Conservation (phyloP, 2,329 filamentous ascomycete genomes). For the Cercospora berteroae region DNA sequence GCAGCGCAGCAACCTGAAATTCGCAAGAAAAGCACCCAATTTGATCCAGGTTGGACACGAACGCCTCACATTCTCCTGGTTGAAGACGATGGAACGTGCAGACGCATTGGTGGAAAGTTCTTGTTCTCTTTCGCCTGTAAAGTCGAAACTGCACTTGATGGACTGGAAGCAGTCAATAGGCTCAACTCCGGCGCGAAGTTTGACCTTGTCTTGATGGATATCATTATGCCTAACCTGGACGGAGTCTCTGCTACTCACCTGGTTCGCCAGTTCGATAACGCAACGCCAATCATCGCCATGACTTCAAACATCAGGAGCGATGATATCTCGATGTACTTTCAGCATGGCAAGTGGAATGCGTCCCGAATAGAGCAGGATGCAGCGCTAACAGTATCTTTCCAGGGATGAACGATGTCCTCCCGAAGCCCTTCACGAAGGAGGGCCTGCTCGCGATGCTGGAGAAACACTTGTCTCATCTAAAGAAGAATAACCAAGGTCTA, state of each 20-base stretch:
- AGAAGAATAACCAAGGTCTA: conserved; percentile 52
- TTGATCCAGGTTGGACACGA: conserved; percentile 64
- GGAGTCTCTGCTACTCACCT: conserved; percentile 92
- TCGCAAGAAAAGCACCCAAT: conserved; percentile 60
- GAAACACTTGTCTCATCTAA: conserved; percentile 80
- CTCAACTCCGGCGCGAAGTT: conserved; percentile 66
- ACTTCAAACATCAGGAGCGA: conserved; percentile 96
- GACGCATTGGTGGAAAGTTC: conserved; percentile 66
- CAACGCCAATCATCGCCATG: conserved; percentile 93
- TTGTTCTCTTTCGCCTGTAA: conserved; percentile 63
- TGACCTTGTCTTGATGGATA: conserved; percentile 57
- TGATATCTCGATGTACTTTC: conserved; percentile 95
- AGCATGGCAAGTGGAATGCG: conserved; percentile 67
- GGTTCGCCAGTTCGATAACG: conserved; percentile 80
- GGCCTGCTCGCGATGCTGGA: conserved; percentile 79
- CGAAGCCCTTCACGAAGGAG: conserved; percentile 90
- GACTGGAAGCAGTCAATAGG: conserved; percentile 86
- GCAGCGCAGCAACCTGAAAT: conserved; percentile 51
- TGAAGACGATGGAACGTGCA: conserved; percentile 71
- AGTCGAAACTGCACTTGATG: conserved; percentile 71
- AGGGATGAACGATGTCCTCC: conserved; percentile 98
- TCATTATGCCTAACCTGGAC: conserved; percentile 96
- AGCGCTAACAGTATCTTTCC: conserved; percentile 1
- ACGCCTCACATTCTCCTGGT: conserved; percentile 83
- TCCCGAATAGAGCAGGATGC: neutral